phyloP scores from a whole-genome alignment of 495 filamentous ascomycete species.

The Tuber magnatum region DNA sequence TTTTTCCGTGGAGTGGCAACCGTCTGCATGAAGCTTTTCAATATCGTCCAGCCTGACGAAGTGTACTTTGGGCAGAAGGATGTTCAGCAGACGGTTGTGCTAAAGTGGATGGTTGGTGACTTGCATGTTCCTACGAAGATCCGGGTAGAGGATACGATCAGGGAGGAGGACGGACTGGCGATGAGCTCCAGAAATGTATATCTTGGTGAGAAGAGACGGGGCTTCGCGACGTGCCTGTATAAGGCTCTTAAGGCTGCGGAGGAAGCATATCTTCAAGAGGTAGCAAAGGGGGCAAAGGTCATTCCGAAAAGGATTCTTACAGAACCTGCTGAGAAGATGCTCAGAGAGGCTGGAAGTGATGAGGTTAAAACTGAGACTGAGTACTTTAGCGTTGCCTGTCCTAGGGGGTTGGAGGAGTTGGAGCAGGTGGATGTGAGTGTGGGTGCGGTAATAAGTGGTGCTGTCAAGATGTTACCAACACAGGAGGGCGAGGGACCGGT shows the following conservation, averaged over 20 bases:
- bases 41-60: conserved; percentile 74
- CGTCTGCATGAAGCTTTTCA: conserved; percentile 95
- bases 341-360: conserved; percentile 31
- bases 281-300: conserved; percentile 15
- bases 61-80: conserved; percentile 99
- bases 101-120: conserved; percentile 77
- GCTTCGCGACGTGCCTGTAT: conserved; percentile 62
- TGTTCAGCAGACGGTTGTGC: conserved; percentile 87
- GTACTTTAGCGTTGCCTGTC: conserved; percentile 82
- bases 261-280: conserved; percentile 55
- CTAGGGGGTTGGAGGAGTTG: conserved; percentile 70
- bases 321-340: conserved; percentile 18
- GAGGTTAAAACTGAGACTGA: conserved; percentile 72
- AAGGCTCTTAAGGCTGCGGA: conserved; percentile 64
- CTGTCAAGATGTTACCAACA: conserved; percentile 79
- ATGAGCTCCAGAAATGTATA: conserved; percentile 93
- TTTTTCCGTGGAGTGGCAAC: conserved; percentile 97
- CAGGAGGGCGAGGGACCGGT: conserved; percentile 73
- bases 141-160: conserved; percentile 60
- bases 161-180: conserved; percentile 83
- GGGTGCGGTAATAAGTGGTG: conserved; percentile 81
- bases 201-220: conserved; percentile 65
- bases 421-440: conserved; percentile 54
- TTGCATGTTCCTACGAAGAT: conserved; percentile 76
- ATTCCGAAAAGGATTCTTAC: background rate